These are phyloP conservation scores for Phytophthora sojae DNA, from an alignment of 352 stramenopile genomes.

Conservation along the genomic window DNA sequence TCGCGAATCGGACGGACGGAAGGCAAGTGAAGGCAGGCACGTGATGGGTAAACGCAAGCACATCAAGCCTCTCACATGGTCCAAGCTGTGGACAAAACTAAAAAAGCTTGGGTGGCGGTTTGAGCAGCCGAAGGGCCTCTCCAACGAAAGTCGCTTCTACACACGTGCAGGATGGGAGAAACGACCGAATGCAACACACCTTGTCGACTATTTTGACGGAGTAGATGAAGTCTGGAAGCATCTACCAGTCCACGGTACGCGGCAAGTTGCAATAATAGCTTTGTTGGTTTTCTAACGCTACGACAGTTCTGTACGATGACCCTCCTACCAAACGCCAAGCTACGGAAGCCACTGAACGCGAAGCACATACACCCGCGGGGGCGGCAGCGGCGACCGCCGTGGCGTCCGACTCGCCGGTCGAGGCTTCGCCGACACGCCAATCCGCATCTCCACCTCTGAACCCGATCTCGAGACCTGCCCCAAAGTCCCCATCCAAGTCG, in stretches of 20 bases:
- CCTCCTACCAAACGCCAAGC: constrained; percentile 2
- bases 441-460: no score
- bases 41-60: constrained; percentile 4
- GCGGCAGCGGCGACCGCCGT: no score
- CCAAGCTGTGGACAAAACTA: neutral
- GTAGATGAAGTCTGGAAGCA: constrained; percentile 7
- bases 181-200: constrained; percentile 2
- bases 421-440: no score
- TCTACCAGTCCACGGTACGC: neutral
- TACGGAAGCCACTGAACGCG: no score
- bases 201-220: constrained; percentile 13
- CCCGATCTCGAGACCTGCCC: no score
- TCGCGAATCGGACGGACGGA: neutral
- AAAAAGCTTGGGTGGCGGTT: constrained; percentile 11
- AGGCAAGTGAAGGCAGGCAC: neutral
- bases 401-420: no score
- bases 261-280: neutral
- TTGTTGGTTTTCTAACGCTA: no score
- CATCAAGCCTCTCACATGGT: neutral
- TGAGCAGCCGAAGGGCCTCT: constrained; percentile 2
- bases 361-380: no score
- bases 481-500: no score
- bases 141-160: constrained; percentile 7
- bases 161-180: constrained; percentile 6
- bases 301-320: neutral